Evolutionary conservation across 2,329 filamentous ascomycete genomes (phyloP), one percentile per base, ranked within the genome.

Genomic region (Penicillium sp.): DNA sequence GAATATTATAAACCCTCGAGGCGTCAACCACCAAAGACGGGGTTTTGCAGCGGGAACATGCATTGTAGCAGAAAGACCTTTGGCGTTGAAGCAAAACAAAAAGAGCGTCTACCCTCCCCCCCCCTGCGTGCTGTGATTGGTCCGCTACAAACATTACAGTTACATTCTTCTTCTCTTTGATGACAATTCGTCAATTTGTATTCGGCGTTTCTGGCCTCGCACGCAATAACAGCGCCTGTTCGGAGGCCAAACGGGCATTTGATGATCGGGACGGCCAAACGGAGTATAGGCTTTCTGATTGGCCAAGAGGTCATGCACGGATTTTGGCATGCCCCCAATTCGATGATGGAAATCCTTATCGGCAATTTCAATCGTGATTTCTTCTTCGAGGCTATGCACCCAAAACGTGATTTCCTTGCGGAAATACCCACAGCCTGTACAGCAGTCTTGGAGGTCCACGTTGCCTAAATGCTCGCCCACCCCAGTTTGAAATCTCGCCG

Each of bases 1-100:
- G 43, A 46, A 46, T 46, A 46, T 46, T 14, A 46, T 46, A 46
- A 46, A 46, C 43, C 43, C 43, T 46, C 43, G 43, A 46, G 43
- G 13, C 43, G 43, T 26, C 6, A 46, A 26, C 43, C 43, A 46
- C 43, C 22, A 46, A 46, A 46, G 43, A 46, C 43, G 11, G 43
- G 43, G 43, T 46, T 46, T 46, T 22, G 1, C 19, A 22, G 19
- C 19, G 19, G 1, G 1, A 22, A 22, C 1, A 46, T 46, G 22
- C 22, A 46, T 26, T 46, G 43, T 26, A 7, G 43, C 43, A 46
- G 43, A 46, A 46, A 46, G 43, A 46, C n/a, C 43, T 46, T 46
- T 14, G 22, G 43, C 43, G 43, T 46, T 46, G 28, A 49, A 49
- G 46, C 28, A 28, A 33, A 49, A 46, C 26, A 46, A 46, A 46